Conservation (phyloP, 345 rosid genomes). For the Heritiera fomes region DNA sequence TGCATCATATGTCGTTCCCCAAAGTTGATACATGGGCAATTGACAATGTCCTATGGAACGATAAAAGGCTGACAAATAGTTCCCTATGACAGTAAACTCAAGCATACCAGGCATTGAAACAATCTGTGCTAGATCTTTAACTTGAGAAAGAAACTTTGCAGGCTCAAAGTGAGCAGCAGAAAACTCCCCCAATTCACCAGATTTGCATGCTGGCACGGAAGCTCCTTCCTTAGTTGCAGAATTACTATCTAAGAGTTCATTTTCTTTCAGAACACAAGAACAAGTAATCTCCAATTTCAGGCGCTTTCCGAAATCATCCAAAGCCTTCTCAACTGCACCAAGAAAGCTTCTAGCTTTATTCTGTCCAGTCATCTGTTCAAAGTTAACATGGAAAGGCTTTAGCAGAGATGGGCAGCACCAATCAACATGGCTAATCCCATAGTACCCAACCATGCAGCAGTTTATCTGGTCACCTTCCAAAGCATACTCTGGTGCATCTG, state of each 20-base stretch:
- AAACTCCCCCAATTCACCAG: constrained; percentile 39
- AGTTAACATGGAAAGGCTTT: constrained; percentile 62
- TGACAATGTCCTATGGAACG: constrained; percentile 51
- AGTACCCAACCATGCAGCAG: constrained; percentile 48
- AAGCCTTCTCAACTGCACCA: constrained; percentile 65
- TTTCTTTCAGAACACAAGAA: constrained; percentile 41
- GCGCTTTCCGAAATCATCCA: constrained; percentile 57
- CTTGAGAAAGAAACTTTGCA: constrained; percentile 45
- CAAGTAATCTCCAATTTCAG: constrained; percentile 62
- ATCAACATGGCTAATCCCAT: constrained; percentile 49
- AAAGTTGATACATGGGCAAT: constrained; percentile 51
- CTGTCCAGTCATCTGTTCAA: constrained; percentile 45
- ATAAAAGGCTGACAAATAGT: constrained; percentile 58
- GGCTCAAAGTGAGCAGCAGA: constrained; percentile 51
- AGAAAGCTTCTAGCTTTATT: constrained; percentile 49
- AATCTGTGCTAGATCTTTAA: constrained; percentile 53
- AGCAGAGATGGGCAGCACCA: constrained; percentile 61
- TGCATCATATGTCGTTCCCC: constrained; percentile 30
- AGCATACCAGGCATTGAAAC: constrained; percentile 44
- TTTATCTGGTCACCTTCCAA: constrained; percentile 29
- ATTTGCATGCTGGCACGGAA: constrained; percentile 14
- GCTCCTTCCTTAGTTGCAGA: constrained; percentile 16
- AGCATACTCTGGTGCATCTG: constrained; percentile 31
- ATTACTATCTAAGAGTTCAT: constrained; percentile 20
- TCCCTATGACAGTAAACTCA: constrained; percentile 47